Percentiles rank a stretch among this genome's conserved stretches.
phyloP scores from a whole-genome alignment of 108 stramenopile species.

The Phaeodactylum tricornutum region DNA sequence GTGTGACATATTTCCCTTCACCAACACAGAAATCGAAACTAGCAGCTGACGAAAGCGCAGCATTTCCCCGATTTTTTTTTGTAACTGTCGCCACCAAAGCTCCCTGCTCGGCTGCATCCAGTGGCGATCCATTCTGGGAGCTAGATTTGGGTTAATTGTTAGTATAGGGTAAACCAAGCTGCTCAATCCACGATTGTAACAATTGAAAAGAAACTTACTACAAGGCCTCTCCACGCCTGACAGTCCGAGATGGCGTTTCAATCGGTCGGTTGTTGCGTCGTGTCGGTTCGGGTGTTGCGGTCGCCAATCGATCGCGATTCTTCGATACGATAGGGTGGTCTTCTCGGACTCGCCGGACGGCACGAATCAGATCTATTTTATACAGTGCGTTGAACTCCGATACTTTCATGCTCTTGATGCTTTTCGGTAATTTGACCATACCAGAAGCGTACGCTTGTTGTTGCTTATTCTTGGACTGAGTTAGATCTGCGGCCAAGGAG shows the following conservation, averaged over 20 bases:
- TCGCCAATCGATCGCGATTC: background rate
- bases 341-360: background rate
- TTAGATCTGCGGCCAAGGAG: too few relatives aligned
- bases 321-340: background rate
- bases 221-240: background rate
- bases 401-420: constrained; percentile 1
- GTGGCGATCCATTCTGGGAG: constrained; percentile 1
- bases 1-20: constrained; percentile 47
- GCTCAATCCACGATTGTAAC: background rate
- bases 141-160: background rate
- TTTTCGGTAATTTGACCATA: background rate
- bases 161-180: background rate
- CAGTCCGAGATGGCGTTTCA: background rate
- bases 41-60: background rate
- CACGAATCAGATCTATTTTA: background rate
- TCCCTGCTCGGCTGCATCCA: background rate
- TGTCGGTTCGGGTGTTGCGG: background rate
- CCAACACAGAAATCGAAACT: constrained; percentile 59
- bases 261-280: background rate
- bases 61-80: background rate
- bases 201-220: background rate
- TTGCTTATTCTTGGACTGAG: constrained; percentile 1
- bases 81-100: background rate
- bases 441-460: background rate
- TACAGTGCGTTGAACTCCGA: constrained; percentile 2